Evolutionary conservation across 148 eudicot species (phyloP), one percentile per base, ranked within the genome.

Genomic region (Fagopyrum homotropicum): DNA sequence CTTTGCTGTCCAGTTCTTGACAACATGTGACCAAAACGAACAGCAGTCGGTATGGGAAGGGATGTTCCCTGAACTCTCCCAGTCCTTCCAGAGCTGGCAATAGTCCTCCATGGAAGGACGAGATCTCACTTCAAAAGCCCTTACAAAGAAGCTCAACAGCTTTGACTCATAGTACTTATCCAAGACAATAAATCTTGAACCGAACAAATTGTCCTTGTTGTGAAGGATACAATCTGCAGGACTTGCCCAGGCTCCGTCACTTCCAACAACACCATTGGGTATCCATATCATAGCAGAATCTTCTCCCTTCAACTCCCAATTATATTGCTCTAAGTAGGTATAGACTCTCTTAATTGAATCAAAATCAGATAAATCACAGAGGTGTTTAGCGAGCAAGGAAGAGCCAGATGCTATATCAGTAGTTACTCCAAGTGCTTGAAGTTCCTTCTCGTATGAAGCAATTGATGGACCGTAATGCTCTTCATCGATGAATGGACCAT

Each of bases 401-500:
- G 81, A 74, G 10, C 80, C 82, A 51, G 72, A 74, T 35, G 40
- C 2, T 48, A 76, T 9, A 46, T 86, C 82, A 46, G 72, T 6
- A 17, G 43, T 82, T 43, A 91, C 93, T 40, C 89, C 91, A 15
- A 89, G 43, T 12, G 76, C 51, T 45, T 60, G 77, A 46, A 91
- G 89, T 82, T 86, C 96, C n/a, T 17, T 59, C 50, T 69, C 59
- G 73, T 84, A 89, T 40, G 83, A 79, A 0, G 60, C 47, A 19
- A 89, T 77, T 2, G 14, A 30, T 45, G 76, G 43, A 17, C 91
- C 93, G 74, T 89, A 91, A 73, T 79, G 85, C 9, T 69, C 80
- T 77, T 83, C 87, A 74, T 89, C 96, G 49, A 91, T 80, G 70
- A 87, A 91, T 0, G 96, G 93, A 16, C 88, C 91, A 73, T 91